These are phyloP conservation scores for Macrotyloma uniflorum DNA, from an alignment of 306 rosid species.

Conservation along the genomic window DNA sequence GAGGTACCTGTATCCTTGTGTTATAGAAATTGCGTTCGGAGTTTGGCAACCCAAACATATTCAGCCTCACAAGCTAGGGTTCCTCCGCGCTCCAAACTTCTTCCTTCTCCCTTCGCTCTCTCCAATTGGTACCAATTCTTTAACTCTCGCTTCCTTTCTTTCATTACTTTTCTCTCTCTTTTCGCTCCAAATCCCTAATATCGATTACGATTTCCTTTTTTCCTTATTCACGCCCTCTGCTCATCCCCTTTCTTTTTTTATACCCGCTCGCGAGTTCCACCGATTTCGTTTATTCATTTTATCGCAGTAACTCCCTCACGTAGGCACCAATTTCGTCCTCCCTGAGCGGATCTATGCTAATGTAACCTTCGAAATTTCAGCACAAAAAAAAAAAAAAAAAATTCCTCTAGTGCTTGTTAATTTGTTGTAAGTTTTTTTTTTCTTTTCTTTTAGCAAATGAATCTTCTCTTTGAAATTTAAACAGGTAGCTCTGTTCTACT, in stretches of 20 bases:
- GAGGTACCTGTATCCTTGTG: not conserved
- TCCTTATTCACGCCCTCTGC: not conserved
- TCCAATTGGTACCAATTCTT: not conserved
- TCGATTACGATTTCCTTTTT: not conserved
- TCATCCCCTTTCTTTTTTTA: not conserved
- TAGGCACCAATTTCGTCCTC: not conserved
- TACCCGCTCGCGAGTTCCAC: not conserved
- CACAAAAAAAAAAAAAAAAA: no score
- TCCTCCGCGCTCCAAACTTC: not conserved
- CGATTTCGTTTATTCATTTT: conserved; percentile 12
- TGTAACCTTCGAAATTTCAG: not conserved
- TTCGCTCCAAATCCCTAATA: not conserved
- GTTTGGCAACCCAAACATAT: not conserved
- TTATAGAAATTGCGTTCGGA: not conserved
- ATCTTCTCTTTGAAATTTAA: not conserved
- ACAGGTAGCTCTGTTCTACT: not conserved
- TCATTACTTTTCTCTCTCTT: not conserved
- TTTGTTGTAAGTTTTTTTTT: not conserved
- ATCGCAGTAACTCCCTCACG: not conserved
- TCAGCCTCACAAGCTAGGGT: conserved; percentile 24
- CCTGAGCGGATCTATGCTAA: not conserved
- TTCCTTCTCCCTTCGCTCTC: not conserved
- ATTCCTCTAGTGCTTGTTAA: not conserved
- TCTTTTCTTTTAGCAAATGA: not conserved
- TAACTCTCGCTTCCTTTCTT: not conserved